These are phyloP conservation scores for Trichothecium sympodiale DNA, from an alignment of 2,329 filamentous ascomycete genomes.

Conservation along the genomic window DNA sequence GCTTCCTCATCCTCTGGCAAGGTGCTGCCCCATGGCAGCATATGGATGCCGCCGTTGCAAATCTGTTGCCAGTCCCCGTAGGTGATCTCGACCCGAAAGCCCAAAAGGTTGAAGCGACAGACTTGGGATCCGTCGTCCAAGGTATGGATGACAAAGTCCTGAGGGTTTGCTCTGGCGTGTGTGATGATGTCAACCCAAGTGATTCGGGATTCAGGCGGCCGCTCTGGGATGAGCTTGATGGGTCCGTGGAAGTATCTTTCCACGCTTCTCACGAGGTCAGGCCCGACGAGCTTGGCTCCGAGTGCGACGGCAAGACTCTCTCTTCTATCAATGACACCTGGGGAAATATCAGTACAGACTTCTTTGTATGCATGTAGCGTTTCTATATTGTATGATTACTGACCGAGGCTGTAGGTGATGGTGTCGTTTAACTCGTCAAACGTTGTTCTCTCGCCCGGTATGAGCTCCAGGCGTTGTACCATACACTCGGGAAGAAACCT, in stretches of 20 bases:
- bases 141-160: slow-evolving; percentile 64
- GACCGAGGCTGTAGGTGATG: too few relatives aligned
- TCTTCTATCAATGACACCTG: slow-evolving; percentile 68
- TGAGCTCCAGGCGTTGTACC: too few relatives aligned
- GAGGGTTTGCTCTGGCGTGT: slow-evolving; percentile 69
- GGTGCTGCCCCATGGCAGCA: slow-evolving; percentile 65
- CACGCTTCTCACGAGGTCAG: slow-evolving; percentile 75
- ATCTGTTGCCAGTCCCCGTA: slow-evolving; percentile 85
- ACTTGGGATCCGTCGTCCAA: slow-evolving; percentile 57
- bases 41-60: slow-evolving; percentile 69
- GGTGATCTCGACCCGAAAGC: slow-evolving; percentile 70
- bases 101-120: slow-evolving; percentile 75
- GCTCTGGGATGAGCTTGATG: slow-evolving; percentile 42
- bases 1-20: slow-evolving; percentile 80
- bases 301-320: slow-evolving; percentile 81
- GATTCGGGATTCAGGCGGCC: slow-evolving; percentile 51
- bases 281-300: slow-evolving; percentile 71
- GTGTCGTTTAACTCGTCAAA: too few relatives aligned
- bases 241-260: slow-evolving; percentile 77
- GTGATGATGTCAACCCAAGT: slow-evolving; percentile 81
- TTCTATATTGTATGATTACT: too few relatives aligned
- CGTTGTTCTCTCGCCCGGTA: too few relatives aligned
- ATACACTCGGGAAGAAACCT: too few relatives aligned
- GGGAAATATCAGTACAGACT: too few relatives aligned
- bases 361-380: too few relatives aligned